Percentiles rank a stretch among this genome's conserved stretches.
These are phyloP conservation scores for Phytophthora cactorum DNA, from an alignment of 352 stramenopile species.

Conservation along the genomic window DNA sequence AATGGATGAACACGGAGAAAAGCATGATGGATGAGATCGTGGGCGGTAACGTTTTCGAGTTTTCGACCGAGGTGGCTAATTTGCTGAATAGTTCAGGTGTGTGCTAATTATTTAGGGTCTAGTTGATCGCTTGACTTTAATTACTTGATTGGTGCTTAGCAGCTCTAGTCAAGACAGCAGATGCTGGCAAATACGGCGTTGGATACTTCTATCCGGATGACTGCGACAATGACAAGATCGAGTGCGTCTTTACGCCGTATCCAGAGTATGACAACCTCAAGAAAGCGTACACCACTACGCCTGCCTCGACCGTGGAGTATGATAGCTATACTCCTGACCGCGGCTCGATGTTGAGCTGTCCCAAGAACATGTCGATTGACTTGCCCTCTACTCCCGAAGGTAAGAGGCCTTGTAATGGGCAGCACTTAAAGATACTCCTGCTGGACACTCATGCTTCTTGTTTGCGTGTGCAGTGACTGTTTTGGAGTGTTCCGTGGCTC, in stretches of 20 bases:
- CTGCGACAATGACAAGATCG: conserved; percentile 55
- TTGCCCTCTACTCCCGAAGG: conserved; percentile 34
- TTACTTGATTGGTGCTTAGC: neutral
- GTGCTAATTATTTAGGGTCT: neutral
- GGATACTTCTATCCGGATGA: conserved; percentile 69
- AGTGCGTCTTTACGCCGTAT: conserved; percentile 61
- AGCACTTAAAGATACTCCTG: no score
- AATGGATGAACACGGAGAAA: conserved; percentile 81
- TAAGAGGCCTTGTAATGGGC: conserved; percentile 3
- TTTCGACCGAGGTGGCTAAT: conserved; percentile 68
- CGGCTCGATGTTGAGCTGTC: conserved; percentile 46
- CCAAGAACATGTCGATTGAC: conserved; percentile 37
- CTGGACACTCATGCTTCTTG: no score
- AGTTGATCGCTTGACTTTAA: neutral
- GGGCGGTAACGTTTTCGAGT: conserved; percentile 82
- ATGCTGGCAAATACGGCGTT: conserved; percentile 67
- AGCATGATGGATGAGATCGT: conserved; percentile 71
- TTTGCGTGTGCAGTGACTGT: conserved; percentile 15
- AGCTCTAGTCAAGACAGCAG: conserved; percentile 38
- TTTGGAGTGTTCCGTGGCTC: conserved; percentile 41
- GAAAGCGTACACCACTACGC: conserved; percentile 51
- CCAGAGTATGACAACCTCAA: conserved; percentile 66
- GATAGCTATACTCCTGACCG: conserved; percentile 45
- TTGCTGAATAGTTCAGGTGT: conserved; percentile 38
- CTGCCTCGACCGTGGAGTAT: conserved; percentile 48